Evolutionary conservation across 768 basidiomycete species (phyloP), one percentile per base, ranked within the genome.

Genomic region (Lactarius psammicola): DNA sequence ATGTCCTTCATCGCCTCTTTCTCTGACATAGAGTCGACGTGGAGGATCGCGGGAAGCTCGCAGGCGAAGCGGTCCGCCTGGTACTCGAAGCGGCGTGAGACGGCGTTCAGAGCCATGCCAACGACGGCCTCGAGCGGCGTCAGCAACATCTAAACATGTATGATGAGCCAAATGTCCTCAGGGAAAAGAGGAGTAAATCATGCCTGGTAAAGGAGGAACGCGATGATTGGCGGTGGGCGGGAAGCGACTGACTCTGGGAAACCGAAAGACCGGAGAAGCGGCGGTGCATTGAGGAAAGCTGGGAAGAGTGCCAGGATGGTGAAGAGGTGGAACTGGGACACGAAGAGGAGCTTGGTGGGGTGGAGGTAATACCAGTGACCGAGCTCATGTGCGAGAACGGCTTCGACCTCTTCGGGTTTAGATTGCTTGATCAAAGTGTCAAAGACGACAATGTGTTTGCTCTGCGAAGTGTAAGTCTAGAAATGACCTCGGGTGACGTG

Each of bases 351-450:
- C 75, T 97, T 94, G 67, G 89, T 88, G 1, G 94, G 92, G 80
- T 98, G 96, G 70, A 87, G 82, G 78, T 87, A 87, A 73, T 89
- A 92, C 95, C 96, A 98, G 79, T 98, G 96, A 0, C 96, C 96
- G 40, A 98, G 89, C 72, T 98, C 95, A 76, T 98, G 95, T 0
- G 94, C 88, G 51, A 98, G 84, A n/a, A 99, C 94, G 36, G 97
- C 96, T 71, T 98, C 96, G 33, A 99, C 94, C 75, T 98, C 94
- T 30, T 93, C 91, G 0, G 95, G 85, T 71, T 88, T 86, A 75
- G 86, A 90, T 72, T 98, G 87, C 73, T 95, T 88, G 76, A 98
- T 94, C 69, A 99, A 84, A 0, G 96, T 98, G 71, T 99, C 97
- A 72, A 94, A 99, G 73, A 99, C 90, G 75, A 98, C 94, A 69